A percentile compares a stretch with the other conserved stretches of the same genome.
Evolutionary conservation across 345 rosid species (phyloP).

Genomic region (Hibiscus mutabilis): DNA sequence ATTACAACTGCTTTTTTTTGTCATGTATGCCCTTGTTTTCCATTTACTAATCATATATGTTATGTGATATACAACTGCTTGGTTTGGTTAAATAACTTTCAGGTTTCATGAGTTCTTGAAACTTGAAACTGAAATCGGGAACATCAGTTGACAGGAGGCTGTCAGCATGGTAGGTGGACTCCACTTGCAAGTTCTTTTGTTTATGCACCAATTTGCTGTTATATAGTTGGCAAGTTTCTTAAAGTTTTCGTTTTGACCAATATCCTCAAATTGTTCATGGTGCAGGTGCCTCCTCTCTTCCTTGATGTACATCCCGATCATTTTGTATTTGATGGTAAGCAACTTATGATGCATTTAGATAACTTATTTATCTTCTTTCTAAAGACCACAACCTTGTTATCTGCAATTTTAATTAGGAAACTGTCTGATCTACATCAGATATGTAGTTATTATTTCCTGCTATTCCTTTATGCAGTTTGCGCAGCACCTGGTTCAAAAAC

Average conservation of each 20-base stretch:
- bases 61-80: background rate
- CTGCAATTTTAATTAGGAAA: background rate
- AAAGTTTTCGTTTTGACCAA: background rate
- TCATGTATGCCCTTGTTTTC: background rate
- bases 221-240: background rate
- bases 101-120: constrained; percentile 95
- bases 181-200: background rate
- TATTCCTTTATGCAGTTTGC: constrained; percentile 54
- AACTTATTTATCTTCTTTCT: constrained; percentile 1
- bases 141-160: constrained; percentile 94
- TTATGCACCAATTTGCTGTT: background rate
- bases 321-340: constrained; percentile 84
- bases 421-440: background rate
- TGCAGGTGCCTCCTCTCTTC: constrained; percentile 90
- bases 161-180: constrained; percentile 80
- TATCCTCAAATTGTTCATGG: constrained; percentile 12
- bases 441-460: background rate
- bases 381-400: background rate
- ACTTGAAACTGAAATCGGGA: constrained; percentile 92
- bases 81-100: constrained; percentile 19
- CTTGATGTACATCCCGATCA: constrained; percentile 76
- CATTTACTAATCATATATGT: background rate
- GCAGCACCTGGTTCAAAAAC: constrained; percentile 99
- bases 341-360: constrained; percentile 13
- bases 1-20: background rate